A percentile compares a stretch with the other conserved stretches of the same genome.
Evolutionary conservation across 169 alveolate species (phyloP).

Genomic region (Plasmodium coatneyi): DNA sequence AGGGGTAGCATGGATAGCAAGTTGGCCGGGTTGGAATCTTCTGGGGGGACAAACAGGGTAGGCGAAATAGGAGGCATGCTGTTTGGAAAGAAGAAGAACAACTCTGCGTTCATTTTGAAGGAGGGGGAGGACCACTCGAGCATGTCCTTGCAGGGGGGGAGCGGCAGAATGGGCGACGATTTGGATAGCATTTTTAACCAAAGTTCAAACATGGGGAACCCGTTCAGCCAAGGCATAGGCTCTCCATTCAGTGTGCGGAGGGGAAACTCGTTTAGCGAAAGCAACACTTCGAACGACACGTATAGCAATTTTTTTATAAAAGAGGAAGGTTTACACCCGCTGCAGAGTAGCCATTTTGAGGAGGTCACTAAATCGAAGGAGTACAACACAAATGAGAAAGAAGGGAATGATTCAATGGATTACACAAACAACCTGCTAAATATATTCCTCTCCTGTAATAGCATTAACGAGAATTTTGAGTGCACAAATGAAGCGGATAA

Average conservation of each 20-base stretch:
- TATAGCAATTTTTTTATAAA: not conserved
- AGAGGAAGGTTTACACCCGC: constrained; percentile 18
- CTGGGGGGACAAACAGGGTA: not conserved
- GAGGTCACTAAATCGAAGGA: not conserved
- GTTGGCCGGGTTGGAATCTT: not conserved
- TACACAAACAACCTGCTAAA: constrained; percentile 57
- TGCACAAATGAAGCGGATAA: constrained; percentile 13
- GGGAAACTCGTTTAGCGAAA: not conserved
- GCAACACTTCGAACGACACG: not conserved
- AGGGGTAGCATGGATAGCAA: not conserved
- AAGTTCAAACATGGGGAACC: not conserved
- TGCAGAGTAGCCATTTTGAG: not conserved
- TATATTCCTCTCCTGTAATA: constrained; percentile 69
- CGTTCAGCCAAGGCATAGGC: not conserved
- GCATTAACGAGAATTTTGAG: constrained; percentile 64
- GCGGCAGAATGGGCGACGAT: not conserved
- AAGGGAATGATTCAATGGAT: constrained; percentile 29
- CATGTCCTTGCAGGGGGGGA: not conserved
- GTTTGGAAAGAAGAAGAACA: not conserved
- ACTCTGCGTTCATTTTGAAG: not conserved
- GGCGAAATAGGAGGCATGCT: not conserved
- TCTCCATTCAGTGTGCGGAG: not conserved
- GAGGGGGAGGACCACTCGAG: not conserved
- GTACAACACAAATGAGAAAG: constrained; percentile 5
- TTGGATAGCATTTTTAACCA: not conserved